These are phyloP conservation scores for Arthrobotrys iridis DNA, from an alignment of 2,329 filamentous ascomycete genomes.

Conservation along the genomic window DNA sequence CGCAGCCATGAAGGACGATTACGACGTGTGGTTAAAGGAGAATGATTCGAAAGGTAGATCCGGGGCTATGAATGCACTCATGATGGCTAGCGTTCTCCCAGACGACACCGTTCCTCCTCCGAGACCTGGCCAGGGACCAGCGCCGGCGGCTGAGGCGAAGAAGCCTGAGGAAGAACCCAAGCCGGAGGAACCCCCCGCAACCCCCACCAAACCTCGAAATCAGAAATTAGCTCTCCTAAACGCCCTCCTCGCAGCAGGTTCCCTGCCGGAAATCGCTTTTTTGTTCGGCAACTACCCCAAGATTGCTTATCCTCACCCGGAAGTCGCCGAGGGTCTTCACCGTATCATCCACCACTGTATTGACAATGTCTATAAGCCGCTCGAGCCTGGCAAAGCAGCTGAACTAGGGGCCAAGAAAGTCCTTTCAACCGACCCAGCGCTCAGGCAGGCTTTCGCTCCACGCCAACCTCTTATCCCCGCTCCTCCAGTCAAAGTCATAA, in stretches of 20 bases:
- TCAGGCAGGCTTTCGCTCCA: slow-evolving; percentile 71
- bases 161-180: slow-evolving; percentile 65
- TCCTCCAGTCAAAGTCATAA: slow-evolving; percentile 62
- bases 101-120: slow-evolving; percentile 76
- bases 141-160: slow-evolving; percentile 66
- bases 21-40: slow-evolving; percentile 76
- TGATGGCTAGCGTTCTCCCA: slow-evolving; percentile 83
- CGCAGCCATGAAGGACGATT: slow-evolving; percentile 73
- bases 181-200: slow-evolving; percentile 61
- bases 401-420: slow-evolving; percentile 59
- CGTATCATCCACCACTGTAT: slow-evolving; percentile 85
- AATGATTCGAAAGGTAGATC: slow-evolving; percentile 82
- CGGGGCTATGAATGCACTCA: slow-evolving; percentile 80
- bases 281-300: slow-evolving; percentile 92
- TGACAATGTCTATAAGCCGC: slow-evolving; percentile 74
- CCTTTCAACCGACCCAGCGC: slow-evolving; percentile 50
- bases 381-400: slow-evolving; percentile 72
- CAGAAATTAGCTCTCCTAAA: slow-evolving; percentile 88
- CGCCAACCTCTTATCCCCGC: slow-evolving; percentile 72
- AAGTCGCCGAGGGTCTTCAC: slow-evolving; percentile 82
- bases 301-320: slow-evolving; percentile 84
- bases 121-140: slow-evolving; percentile 65
- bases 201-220: slow-evolving; percentile 68
- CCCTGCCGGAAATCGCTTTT: slow-evolving; percentile 90
- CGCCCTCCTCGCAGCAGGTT: slow-evolving; percentile 87